Evolutionary conservation across 331 rosid species (phyloP).

Genomic region (Rhamnella rubrinervis): DNA sequence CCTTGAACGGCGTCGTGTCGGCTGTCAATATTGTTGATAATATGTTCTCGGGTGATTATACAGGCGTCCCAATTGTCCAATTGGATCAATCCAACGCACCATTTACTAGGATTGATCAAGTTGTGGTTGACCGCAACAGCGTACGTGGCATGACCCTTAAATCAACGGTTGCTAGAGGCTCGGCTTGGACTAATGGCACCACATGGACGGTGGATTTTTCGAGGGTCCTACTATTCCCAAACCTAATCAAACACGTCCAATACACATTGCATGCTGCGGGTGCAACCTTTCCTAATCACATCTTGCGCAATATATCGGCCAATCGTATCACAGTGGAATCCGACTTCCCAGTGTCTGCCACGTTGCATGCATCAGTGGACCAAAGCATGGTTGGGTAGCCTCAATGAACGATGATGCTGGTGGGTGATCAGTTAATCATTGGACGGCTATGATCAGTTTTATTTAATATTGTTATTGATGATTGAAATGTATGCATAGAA

Average conservation of each 20-base stretch:
- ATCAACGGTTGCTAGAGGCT: constrained; percentile 40
- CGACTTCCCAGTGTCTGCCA: constrained; percentile 26
- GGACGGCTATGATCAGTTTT: too few species aligned
- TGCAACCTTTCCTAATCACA: constrained; percentile 30
- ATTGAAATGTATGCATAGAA: too few species aligned
- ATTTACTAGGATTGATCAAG: constrained; percentile 34
- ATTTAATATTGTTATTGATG: too few species aligned
- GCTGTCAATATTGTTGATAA: constrained; percentile 37
- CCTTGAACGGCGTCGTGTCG: constrained; percentile 30
- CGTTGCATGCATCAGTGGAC: constrained; percentile 25
- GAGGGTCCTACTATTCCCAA: constrained; percentile 29
- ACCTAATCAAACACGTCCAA: constrained; percentile 34
- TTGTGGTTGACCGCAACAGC: constrained; percentile 35
- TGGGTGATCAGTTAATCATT: too few species aligned
- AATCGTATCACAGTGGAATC: constrained; percentile 34
- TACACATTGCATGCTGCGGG: constrained; percentile 33
- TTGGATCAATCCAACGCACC: constrained; percentile 28
- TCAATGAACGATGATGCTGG: too few species aligned
- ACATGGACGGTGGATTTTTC: constrained; percentile 41
- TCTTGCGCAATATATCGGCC: constrained; percentile 20
- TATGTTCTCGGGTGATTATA: constrained; percentile 43
- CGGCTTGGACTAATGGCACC: constrained; percentile 29
- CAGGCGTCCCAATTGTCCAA: constrained; percentile 35
- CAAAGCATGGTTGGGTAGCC: constrained; percentile 16
- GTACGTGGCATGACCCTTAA: constrained; percentile 36